phyloP scores from a whole-genome alignment of 169 alveolate species.

The Plasmodium billcollinsi region DNA sequence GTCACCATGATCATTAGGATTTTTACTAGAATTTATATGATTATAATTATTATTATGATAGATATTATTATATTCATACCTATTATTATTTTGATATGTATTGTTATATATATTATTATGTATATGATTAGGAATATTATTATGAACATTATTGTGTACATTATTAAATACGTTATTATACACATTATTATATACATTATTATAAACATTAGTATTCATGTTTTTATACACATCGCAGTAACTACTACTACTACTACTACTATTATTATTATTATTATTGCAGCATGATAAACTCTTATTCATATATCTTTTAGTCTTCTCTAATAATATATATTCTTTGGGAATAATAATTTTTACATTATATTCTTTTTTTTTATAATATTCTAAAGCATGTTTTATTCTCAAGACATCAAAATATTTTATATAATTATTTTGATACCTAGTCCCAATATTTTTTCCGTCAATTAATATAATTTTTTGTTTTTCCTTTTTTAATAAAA shows the following conservation, averaged over 20 bases:
- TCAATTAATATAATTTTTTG: slow-evolving; percentile 26
- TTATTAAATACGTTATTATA: too few relatives aligned
- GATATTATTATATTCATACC: too few relatives aligned
- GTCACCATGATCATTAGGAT: background rate
- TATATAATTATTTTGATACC: slow-evolving; percentile 47
- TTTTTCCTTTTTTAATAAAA: background rate
- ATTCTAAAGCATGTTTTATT: slow-evolving; percentile 44
- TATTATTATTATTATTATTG: background rate
- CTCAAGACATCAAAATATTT: slow-evolving; percentile 51
- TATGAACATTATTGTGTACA: background rate
- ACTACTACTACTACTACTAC: background rate
- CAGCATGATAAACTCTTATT: background rate
- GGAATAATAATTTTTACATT: slow-evolving; percentile 41
- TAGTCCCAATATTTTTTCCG: slow-evolving; percentile 60
- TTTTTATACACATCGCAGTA: background rate
- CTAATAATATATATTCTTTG: slow-evolving; percentile 19
- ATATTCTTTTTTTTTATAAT: slow-evolving; percentile 22
- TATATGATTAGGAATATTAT: background rate
- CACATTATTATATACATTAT: background rate
- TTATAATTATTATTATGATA: too few relatives aligned
- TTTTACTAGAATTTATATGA: too few relatives aligned
- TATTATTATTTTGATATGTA: background rate
- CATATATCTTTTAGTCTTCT: background rate
- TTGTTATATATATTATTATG: background rate
- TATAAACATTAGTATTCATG: background rate